These are phyloP conservation scores for Metschnikowia cubensis DNA, from an alignment of 805 yeast species.

Conservation along the genomic window DNA sequence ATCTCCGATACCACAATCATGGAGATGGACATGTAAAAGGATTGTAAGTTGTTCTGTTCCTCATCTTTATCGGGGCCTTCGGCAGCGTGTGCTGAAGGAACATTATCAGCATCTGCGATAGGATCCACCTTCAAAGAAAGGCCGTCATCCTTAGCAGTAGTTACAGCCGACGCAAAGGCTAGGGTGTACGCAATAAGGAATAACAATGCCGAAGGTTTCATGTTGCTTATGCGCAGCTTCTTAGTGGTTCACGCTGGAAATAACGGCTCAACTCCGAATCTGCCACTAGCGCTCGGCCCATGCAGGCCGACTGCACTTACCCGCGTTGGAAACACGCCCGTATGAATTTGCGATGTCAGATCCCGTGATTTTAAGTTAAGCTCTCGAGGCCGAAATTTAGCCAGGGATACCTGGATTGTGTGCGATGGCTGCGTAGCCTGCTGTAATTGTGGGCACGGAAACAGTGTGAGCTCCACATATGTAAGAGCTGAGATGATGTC, in stretches of 20 bases:
- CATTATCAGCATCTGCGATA: slow-evolving; percentile 11
- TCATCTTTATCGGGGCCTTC: slow-evolving; percentile 4
- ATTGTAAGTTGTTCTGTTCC: slow-evolving; percentile 17
- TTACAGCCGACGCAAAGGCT: slow-evolving; percentile 6
- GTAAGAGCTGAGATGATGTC: too few species aligned
- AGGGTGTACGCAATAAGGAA: slow-evolving; percentile 5
- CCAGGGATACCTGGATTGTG: not conserved
- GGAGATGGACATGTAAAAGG: slow-evolving; percentile 75
- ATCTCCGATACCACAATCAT: slow-evolving; percentile 96
- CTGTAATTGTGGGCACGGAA: too few species aligned
- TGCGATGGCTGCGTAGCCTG: not conserved
- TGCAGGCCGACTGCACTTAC: slow-evolving; percentile 2
- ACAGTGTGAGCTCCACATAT: too few species aligned
- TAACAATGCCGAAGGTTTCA: slow-evolving; percentile 9
- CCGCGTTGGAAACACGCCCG: not conserved
- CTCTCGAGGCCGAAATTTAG: not conserved
- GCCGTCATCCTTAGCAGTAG: not conserved
- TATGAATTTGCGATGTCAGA: not conserved
- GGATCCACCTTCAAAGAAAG: slow-evolving; percentile 9
- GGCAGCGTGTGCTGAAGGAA: slow-evolving; percentile 5
- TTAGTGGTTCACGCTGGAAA: not conserved
- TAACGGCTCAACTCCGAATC: slow-evolving; percentile 1
- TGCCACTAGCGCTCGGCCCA: not conserved
- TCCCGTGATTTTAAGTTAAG: not conserved
- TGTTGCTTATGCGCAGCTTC: slow-evolving; percentile 2